Evolutionary conservation across 306 rosid species (phyloP).

Genomic region (Medicago arabica): DNA sequence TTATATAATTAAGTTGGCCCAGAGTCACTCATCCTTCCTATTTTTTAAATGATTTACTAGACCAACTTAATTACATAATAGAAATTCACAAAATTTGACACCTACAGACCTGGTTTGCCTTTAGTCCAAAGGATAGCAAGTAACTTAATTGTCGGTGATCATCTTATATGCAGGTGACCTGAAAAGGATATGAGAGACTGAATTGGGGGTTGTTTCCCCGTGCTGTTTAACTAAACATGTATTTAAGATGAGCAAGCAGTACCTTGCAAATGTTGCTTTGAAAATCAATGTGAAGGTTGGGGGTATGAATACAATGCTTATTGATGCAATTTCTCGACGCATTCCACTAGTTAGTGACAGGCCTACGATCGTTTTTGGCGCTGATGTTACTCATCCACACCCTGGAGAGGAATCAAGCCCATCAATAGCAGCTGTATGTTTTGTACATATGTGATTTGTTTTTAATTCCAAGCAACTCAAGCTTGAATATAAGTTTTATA

Average conservation of each 20-base stretch:
- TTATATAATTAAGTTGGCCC: no score
- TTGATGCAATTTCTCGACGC: conserved; percentile 86
- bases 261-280: conserved; percentile 87
- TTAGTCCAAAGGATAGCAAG: neutral
- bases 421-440: conserved; percentile 92
- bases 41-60: no score
- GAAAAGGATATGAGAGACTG: conserved; percentile 94
- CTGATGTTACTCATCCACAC: conserved; percentile 99
- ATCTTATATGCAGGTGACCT: conserved; percentile 72
- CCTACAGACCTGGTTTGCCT: no score
- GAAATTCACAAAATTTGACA: no score
- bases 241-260: conserved; percentile 84
- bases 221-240: conserved; percentile 94
- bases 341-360: conserved; percentile 92
- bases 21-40: no score
- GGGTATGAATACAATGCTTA: conserved; percentile 94
- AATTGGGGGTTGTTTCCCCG: conserved; percentile 92
- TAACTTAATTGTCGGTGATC: neutral
- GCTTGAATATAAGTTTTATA: no score
- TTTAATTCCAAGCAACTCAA: no score
- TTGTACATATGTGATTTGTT: neutral
- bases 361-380: conserved; percentile 97
- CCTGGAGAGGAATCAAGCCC: conserved; percentile 99
- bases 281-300: conserved; percentile 98
- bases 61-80: no score